These are phyloP conservation scores for Solanum chilense DNA, from an alignment of 257 asterid species.

Conservation along the genomic window DNA sequence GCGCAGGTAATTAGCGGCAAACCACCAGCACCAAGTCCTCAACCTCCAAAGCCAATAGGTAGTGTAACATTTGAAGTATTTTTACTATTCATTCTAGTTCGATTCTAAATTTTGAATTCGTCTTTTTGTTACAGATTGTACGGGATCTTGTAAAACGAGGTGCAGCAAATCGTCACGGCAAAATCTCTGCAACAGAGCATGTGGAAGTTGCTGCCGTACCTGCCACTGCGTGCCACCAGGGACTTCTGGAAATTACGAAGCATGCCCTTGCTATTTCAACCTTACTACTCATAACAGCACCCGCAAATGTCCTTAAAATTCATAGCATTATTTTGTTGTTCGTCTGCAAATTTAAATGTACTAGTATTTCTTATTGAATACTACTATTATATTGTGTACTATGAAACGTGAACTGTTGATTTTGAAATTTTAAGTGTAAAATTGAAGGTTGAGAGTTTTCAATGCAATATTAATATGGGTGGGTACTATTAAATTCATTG, in stretches of 20 bases:
- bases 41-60: neutral
- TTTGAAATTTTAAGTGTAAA: neutral
- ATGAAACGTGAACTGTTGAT: neutral
- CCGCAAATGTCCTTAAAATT: conserved; percentile 16
- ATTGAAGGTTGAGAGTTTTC: neutral
- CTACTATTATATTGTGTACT: neutral
- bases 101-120: neutral
- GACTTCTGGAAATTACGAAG: conserved; percentile 16
- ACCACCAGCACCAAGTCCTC: conserved; percentile 2
- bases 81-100: neutral
- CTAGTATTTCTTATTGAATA: neutral
- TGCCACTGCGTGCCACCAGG: conserved; percentile 32
- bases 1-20: neutral
- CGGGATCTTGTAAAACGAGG: conserved; percentile 1
- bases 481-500: neutral
- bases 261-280: conserved; percentile 18
- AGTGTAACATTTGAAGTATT: neutral
- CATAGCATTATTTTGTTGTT: neutral
- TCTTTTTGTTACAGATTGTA: conserved; percentile 2
- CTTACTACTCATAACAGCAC: conserved; percentile 9
- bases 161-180: conserved; percentile 12
- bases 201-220: conserved; percentile 21
- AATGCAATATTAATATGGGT: neutral
- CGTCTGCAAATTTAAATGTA: neutral
- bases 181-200: conserved; percentile 28